phyloP scores from a whole-genome alignment of 163 green algal species.

The Scenedesmus sp. region DNA sequence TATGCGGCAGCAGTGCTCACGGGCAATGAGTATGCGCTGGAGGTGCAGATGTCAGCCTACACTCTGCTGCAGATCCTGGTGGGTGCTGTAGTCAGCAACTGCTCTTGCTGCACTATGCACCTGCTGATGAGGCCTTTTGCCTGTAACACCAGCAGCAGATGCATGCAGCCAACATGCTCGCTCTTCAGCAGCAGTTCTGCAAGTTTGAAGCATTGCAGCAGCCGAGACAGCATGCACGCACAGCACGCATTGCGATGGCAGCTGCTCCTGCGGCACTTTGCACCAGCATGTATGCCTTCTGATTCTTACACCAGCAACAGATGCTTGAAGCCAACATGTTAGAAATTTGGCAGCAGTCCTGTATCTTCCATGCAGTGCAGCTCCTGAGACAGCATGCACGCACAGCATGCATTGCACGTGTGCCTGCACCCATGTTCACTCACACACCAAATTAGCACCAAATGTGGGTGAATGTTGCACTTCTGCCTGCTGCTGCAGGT shows the following conservation, averaged over 20 bases:
- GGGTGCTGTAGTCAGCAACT: background rate
- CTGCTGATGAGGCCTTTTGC: background rate
- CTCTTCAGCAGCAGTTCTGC: background rate
- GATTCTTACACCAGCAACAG: too few species aligned
- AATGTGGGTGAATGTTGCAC: too few species aligned
- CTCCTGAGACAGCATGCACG: background rate
- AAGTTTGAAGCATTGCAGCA: background rate
- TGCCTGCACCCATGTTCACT: too few species aligned
- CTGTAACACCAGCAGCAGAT: background rate
- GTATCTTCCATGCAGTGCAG: too few species aligned
- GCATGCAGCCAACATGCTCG: background rate
- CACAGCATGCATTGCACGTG: background rate
- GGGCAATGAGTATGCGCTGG: conserved; percentile 58
- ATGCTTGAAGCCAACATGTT: too few species aligned
- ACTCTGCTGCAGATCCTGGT: conserved; percentile 79
- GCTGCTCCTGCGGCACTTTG: too few species aligned
- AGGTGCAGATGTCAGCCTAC: conserved; percentile 80
- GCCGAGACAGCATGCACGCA: too few species aligned
- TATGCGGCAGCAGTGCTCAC: conserved; percentile 61
- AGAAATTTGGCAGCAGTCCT: too few species aligned
- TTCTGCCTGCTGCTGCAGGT: conserved; percentile 59
- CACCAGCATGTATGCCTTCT: too few species aligned
- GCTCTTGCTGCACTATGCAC: background rate
- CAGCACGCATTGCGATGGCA: too few species aligned
- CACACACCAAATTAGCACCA: too few species aligned